A percentile compares a stretch with the other conserved stretches of the same genome.
Evolutionary conservation across 805 yeast genomes (phyloP).

Genomic region (Metschnikowia hibisci): DNA sequence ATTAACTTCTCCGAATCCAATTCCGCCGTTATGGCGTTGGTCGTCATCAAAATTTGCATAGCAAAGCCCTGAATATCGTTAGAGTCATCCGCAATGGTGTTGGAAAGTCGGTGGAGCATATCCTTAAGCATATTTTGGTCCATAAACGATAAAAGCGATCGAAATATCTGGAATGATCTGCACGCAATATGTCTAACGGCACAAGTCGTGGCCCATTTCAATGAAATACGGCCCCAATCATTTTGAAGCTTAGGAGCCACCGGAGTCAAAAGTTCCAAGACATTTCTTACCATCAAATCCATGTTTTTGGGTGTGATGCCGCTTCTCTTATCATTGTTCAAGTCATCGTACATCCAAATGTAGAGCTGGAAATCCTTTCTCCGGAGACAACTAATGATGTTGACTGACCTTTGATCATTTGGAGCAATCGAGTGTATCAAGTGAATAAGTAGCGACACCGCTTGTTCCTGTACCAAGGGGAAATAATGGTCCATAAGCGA

Average conservation of each 20-base stretch:
- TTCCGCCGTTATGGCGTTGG: slow-evolving; percentile 88
- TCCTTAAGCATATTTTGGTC: slow-evolving; percentile 89
- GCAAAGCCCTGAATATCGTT: slow-evolving; percentile 93
- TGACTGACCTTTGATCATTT: slow-evolving; percentile 50
- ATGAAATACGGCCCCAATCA: slow-evolving; percentile 80
- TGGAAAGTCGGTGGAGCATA: slow-evolving; percentile 88
- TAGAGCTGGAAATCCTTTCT: slow-evolving; percentile 41
- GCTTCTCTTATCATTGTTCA: slow-evolving; percentile 60
- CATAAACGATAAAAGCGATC: slow-evolving; percentile 74
- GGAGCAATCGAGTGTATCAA: slow-evolving; percentile 62
- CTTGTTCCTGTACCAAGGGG: slow-evolving; percentile 78
- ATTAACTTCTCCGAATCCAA: slow-evolving; percentile 72
- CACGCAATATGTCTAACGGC: slow-evolving; percentile 97
- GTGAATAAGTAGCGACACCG: slow-evolving; percentile 69
- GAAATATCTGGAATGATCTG: slow-evolving; percentile 87
- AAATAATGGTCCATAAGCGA: slow-evolving; percentile 86
- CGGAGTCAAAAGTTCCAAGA: slow-evolving; percentile 52
- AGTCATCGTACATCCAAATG: slow-evolving; percentile 85
- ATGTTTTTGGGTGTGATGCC: slow-evolving; percentile 86
- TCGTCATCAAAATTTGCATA: slow-evolving; percentile 94
- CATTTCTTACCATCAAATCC: slow-evolving; percentile 67
- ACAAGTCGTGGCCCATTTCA: slow-evolving; percentile 95
- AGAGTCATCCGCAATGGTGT: slow-evolving; percentile 86
- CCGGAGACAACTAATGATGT: slow-evolving; percentile 55
- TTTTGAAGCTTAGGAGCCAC: slow-evolving; percentile 54